Conservation (phyloP, 805 yeast genomes). For the Lipomyces spencermartinsiae region DNA sequence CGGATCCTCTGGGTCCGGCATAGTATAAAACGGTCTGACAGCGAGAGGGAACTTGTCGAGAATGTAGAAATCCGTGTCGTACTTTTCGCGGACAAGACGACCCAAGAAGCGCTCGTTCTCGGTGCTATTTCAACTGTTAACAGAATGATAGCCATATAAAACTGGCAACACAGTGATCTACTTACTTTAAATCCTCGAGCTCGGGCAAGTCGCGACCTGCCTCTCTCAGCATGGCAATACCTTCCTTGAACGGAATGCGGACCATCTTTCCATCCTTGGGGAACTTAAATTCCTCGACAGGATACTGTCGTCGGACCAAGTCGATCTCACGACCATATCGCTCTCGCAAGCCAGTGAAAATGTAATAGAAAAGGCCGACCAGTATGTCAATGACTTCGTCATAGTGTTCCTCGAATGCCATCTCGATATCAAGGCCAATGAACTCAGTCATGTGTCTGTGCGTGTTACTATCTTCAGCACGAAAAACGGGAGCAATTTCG, state of each 20-base stretch:
- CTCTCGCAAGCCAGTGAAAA: slow-evolving; percentile 79
- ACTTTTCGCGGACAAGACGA: slow-evolving; percentile 86
- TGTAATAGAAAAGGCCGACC: slow-evolving; percentile 80
- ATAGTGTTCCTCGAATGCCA: slow-evolving; percentile 98
- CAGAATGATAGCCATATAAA: neutral
- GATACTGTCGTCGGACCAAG: slow-evolving; percentile 89
- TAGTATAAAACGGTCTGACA: slow-evolving; percentile 97
- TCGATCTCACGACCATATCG: slow-evolving; percentile 87
- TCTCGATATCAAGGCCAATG: slow-evolving; percentile 95
- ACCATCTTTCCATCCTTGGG: slow-evolving; percentile 96
- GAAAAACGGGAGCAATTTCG: slow-evolving; percentile 96
- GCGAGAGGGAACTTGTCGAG: slow-evolving; percentile 98
- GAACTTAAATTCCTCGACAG: slow-evolving; percentile 95
- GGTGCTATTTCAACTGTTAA: slow-evolving; percentile 62
- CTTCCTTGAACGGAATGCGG: slow-evolving; percentile 86
- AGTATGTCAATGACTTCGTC: slow-evolving; percentile 78
- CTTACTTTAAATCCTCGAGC: slow-evolving; percentile 37
- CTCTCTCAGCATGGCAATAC: slow-evolving; percentile 81
- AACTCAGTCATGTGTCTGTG: slow-evolving; percentile 99
- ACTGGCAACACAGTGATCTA: neutral
- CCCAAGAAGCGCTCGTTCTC: slow-evolving; percentile 96
- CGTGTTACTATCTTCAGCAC: slow-evolving; percentile 99
- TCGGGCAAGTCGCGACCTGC: slow-evolving; percentile 72
- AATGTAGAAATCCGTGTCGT: slow-evolving; percentile 96
- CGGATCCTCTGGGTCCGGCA: slow-evolving; percentile 95